These are phyloP conservation scores for Ceratocystis smalleyi DNA, from an alignment of 2,329 filamentous ascomycete species.

Conservation along the genomic window DNA sequence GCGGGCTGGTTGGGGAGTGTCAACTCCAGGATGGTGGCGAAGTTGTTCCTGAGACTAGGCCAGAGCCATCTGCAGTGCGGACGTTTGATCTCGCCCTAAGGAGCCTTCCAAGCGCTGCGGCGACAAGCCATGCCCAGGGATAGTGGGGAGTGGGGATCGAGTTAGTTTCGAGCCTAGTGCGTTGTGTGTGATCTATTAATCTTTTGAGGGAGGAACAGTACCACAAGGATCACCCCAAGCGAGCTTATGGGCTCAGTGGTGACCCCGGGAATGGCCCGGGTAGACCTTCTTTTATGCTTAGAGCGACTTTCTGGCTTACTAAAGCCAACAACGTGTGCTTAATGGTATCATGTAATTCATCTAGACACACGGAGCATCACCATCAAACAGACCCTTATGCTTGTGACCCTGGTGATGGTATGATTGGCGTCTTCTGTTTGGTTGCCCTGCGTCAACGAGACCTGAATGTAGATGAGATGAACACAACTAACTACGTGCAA, in stretches of 20 bases:
- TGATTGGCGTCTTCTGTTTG: neutral
- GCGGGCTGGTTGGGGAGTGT: neutral
- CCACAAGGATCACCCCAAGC: neutral
- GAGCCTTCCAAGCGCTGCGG: neutral
- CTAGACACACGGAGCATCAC: neutral
- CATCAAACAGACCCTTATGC: neutral
- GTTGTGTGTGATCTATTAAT: neutral
- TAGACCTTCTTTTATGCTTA: neutral
- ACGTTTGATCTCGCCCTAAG: neutral
- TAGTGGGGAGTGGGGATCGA: neutral
- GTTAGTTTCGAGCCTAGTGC: neutral
- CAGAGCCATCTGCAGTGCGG: neutral
- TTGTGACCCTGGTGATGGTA: neutral
- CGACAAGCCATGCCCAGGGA: neutral
- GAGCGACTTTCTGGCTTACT: neutral
- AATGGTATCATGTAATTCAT: neutral
- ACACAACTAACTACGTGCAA: neutral
- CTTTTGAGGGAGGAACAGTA: constrained; percentile 1
- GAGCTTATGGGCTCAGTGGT: neutral
- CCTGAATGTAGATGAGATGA: neutral
- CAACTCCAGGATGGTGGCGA: neutral
- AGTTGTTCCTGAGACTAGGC: neutral
- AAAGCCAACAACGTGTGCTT: neutral
- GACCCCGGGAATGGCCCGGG: neutral
- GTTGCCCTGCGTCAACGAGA: neutral